phyloP scores from a whole-genome alignment of 179 eudicot species.

The Sideroxylon spinosum region DNA sequence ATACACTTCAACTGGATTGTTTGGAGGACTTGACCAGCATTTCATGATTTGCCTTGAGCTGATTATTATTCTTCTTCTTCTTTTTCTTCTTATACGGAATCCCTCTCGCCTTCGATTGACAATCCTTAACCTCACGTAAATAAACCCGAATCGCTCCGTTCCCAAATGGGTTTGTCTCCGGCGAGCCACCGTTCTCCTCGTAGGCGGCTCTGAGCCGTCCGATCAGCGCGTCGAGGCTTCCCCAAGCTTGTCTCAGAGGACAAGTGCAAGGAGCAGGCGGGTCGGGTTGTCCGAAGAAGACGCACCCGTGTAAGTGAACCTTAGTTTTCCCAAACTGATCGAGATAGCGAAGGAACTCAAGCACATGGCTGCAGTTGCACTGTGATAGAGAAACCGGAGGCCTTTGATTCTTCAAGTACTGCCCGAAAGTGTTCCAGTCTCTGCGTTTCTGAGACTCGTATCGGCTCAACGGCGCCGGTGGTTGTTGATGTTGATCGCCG shows the following conservation, averaged over 20 bases:
- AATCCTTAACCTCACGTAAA: constrained; percentile 35
- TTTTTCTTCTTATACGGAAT: constrained; percentile 41
- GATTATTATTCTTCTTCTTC: constrained; percentile 31
- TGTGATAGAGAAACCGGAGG: constrained; percentile 34
- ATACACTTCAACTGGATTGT: constrained; percentile 10
- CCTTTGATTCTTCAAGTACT: constrained; percentile 36
- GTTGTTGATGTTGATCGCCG: constrained; percentile 10
- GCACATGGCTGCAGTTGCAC: constrained; percentile 35
- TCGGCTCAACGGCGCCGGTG: constrained; percentile 30
- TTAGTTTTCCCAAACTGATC: constrained; percentile 45
- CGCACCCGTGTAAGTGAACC: constrained; percentile 37
- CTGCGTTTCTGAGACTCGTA: constrained; percentile 38
- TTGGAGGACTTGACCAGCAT: constrained; percentile 15
- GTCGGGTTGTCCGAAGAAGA: constrained; percentile 41
- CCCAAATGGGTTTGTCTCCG: constrained; percentile 36
- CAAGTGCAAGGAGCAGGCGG: constrained; percentile 45
- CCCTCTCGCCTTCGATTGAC: constrained; percentile 42
- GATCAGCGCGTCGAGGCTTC: constrained; percentile 38
- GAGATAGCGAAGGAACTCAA: constrained; percentile 35
- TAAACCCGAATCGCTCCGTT: constrained; percentile 37
- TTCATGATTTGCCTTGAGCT: constrained; percentile 6
- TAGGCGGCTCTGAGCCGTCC: constrained; percentile 40
- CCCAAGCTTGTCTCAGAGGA: constrained; percentile 42
- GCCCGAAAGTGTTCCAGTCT: constrained; percentile 43
- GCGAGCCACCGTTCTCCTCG: constrained; percentile 39